A percentile compares a stretch with the other conserved stretches of the same genome.
These are phyloP conservation scores for Gnetum montanum DNA, from an alignment of 75 land plant genomes.

Conservation along the genomic window DNA sequence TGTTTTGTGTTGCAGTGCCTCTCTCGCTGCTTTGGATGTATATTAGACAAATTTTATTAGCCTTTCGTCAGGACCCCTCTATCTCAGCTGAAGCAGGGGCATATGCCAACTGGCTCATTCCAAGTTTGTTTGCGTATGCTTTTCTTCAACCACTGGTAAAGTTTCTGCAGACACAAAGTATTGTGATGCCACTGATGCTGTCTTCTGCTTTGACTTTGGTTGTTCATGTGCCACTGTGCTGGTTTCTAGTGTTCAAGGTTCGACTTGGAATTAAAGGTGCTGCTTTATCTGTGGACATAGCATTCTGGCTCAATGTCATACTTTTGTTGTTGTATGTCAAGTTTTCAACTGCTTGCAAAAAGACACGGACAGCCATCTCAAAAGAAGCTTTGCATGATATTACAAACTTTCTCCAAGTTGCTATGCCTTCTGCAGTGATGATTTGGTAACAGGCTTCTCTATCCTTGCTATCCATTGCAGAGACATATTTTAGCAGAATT, in stretches of 20 bases:
- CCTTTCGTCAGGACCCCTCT: neutral
- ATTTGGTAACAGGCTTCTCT: no score
- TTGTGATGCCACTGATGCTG: neutral
- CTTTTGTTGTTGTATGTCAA: neutral
- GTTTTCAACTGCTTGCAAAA: neutral
- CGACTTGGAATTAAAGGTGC: neutral
- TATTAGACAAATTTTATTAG: neutral
- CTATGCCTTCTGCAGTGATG: no score
- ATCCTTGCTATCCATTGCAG: no score
- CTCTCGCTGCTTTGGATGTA: neutral
- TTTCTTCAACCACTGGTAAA: conserved; percentile 18
- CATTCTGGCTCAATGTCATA: neutral
- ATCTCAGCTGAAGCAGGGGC: conserved; percentile 4
- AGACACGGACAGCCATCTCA: neutral
- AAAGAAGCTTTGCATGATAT: no score
- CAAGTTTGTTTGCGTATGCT: conserved; percentile 22
- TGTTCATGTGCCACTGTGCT: neutral
- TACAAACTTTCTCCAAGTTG: no score
- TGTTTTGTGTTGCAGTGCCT: neutral
- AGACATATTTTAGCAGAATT: no score
- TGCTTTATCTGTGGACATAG: neutral
- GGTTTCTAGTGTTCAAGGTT: neutral
- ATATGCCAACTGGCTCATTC: conserved; percentile 21
- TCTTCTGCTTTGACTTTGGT: neutral
- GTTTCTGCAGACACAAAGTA: conserved; percentile 26